Percentiles rank a stretch among this genome's conserved stretches.
These are phyloP conservation scores for Wickerhamiella alocasiicola DNA, from an alignment of 805 yeast species.

Conservation along the genomic window DNA sequence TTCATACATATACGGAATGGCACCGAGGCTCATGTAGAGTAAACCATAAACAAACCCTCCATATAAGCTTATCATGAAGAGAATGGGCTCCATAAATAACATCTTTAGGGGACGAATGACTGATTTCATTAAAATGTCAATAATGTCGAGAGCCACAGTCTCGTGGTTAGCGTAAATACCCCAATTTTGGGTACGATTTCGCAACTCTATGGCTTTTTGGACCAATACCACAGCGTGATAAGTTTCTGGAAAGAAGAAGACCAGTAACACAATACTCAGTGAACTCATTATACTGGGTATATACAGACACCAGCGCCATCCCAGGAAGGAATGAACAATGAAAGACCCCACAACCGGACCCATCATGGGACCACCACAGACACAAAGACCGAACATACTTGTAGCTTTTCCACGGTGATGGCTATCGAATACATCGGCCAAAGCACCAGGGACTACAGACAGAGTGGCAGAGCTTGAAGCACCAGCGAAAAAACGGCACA, in stretches of 20 bases:
- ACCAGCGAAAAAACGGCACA: conserved; percentile 74
- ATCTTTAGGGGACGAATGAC: conserved; percentile 25
- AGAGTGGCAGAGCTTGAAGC: conserved; percentile 70
- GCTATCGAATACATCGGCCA: conserved; percentile 68
- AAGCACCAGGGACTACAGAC: conserved; percentile 76
- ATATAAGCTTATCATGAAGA: conserved; percentile 29
- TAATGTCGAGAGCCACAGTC: conserved; percentile 27
- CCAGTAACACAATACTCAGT: conserved; percentile 30
- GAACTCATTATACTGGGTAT: conserved; percentile 51
- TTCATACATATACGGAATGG: conserved; percentile 30
- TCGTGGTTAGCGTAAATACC: conserved; percentile 59
- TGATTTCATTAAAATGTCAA: conserved; percentile 31
- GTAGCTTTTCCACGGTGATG: conserved; percentile 63
- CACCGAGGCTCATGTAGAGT: conserved; percentile 30
- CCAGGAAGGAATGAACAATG: conserved; percentile 43
- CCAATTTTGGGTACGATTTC: conserved; percentile 68
- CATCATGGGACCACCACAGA: conserved; percentile 66
- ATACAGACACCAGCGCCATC: conserved; percentile 79
- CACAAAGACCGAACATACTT: conserved; percentile 55
- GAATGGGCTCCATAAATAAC: conserved; percentile 30
- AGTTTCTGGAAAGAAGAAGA: conserved; percentile 47
- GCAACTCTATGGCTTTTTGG: conserved; percentile 47
- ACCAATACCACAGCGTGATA: conserved; percentile 58
- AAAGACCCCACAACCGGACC: conserved; percentile 75
- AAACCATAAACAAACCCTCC: conserved; percentile 33